Evolutionary conservation across 257 asterid genomes (phyloP).

Genomic region (Eucommia ulmoides): DNA sequence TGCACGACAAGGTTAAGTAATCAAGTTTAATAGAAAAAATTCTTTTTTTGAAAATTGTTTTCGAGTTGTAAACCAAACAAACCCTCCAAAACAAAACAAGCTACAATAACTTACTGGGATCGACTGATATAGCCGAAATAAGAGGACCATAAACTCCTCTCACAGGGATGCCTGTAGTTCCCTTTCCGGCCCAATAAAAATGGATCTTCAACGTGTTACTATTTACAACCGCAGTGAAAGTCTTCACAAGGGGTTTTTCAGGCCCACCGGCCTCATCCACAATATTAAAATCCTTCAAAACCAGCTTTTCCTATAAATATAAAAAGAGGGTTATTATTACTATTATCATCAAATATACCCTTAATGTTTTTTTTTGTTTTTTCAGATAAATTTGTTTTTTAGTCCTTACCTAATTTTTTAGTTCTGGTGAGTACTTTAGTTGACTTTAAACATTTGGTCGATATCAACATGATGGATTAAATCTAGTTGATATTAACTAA

Average conservation of each 20-base stretch:
- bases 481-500: too few species aligned
- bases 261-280: constrained; percentile 73
- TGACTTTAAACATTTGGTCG: too few species aligned
- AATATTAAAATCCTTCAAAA: constrained; percentile 72
- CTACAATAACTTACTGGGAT: constrained; percentile 45
- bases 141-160: constrained; percentile 89
- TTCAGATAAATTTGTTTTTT: too few species aligned
- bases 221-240: constrained; percentile 40
- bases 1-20: constrained; percentile 20
- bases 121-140: constrained; percentile 80
- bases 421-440: too few species aligned
- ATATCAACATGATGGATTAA: too few species aligned
- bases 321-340: too few species aligned
- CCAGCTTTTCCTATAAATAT: constrained; percentile 39
- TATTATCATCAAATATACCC: too few species aligned
- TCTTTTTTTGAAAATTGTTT: too few species aligned
- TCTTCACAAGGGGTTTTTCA: constrained; percentile 46
- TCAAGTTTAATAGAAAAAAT: too few species aligned
- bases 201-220: constrained; percentile 58
- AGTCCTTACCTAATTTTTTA: too few species aligned
- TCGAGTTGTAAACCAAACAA: neutral
- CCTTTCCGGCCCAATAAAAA: constrained; percentile 84
- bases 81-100: neutral
- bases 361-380: too few species aligned
- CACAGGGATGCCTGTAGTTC: constrained; percentile 77